Evolutionary conservation across 345 rosid species (phyloP).

Genomic region (Geranium rotundifolium): DNA sequence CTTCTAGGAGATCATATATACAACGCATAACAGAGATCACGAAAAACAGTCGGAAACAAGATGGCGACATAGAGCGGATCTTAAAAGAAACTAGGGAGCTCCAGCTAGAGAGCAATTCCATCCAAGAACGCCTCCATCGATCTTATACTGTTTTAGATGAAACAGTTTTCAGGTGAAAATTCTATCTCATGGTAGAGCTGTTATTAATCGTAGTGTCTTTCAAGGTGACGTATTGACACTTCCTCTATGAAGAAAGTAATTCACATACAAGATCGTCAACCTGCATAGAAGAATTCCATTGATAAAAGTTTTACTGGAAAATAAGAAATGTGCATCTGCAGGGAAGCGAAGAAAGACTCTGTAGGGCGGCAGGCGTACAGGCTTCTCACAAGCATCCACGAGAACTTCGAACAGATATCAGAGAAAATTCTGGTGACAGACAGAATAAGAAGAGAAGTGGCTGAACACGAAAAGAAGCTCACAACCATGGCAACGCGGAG

Average conservation of each 20-base stretch:
- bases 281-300: not conserved
- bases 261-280: too few species aligned
- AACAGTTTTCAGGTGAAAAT: conserved; percentile 51
- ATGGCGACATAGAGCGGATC: conserved; percentile 61
- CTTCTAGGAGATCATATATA: conserved; percentile 48
- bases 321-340: conserved; percentile 11
- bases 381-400: conserved; percentile 61
- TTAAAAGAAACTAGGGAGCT: conserved; percentile 69
- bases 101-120: conserved; percentile 75
- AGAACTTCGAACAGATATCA: conserved; percentile 56
- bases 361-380: conserved; percentile 56
- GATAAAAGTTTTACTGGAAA: not conserved
- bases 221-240: not conserved
- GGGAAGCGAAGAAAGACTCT: conserved; percentile 70
- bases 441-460: conserved; percentile 54
- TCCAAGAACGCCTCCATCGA: conserved; percentile 77
- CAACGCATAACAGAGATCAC: conserved; percentile 71
- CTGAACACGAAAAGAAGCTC: conserved; percentile 65
- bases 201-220: not conserved
- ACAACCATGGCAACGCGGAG: conserved; percentile 41
- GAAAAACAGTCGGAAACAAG: conserved; percentile 70
- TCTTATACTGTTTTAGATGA: conserved; percentile 74
- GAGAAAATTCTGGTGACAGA: conserved; percentile 54
- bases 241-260: not conserved
- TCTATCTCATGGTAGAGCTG: not conserved